Evolutionary conservation across 1,139 yeast species (phyloP).

Genomic region (Hemisphaericaspora subhashii): DNA sequence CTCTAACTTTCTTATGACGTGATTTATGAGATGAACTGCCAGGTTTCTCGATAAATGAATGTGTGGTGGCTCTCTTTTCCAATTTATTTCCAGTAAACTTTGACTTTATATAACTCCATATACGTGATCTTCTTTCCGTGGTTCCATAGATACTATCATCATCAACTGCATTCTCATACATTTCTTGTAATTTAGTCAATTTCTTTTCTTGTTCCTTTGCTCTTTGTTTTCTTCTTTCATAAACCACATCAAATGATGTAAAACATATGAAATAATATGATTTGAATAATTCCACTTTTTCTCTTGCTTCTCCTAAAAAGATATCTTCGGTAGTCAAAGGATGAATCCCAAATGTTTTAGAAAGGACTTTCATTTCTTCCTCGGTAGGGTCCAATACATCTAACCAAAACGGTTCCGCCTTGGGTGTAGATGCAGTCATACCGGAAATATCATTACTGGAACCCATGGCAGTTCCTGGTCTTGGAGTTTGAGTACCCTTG

Average conservation of each 20-base stretch:
- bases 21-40: constrained; percentile 26
- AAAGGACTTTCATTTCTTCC: constrained; percentile 90
- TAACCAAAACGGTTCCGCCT: constrained; percentile 74
- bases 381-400: constrained; percentile 93
- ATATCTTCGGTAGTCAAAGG: constrained; percentile 97
- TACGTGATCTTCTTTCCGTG: constrained; percentile 19
- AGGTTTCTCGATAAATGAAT: constrained; percentile 16
- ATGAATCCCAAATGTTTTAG: constrained; percentile 91
- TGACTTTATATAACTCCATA: constrained; percentile 20
- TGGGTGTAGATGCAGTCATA: constrained; percentile 10
- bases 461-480: constrained; percentile 16
- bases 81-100: constrained; percentile 9
- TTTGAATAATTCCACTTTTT: constrained; percentile 88
- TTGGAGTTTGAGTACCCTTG: constrained; percentile 19
- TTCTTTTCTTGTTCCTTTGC: constrained; percentile 46
- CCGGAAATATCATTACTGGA: constrained; percentile 13
- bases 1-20: constrained; percentile 42
- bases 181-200: constrained; percentile 40
- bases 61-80: constrained; percentile 9
- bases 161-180: constrained; percentile 22
- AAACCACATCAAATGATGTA: constrained; percentile 85
- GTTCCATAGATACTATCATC: constrained; percentile 22
- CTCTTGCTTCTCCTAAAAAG: constrained; percentile 89
- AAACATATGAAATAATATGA: constrained; percentile 92
- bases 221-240: constrained; percentile 59